These are phyloP conservation scores for Caloboletus firmus DNA, from an alignment of 1,284 basidiomycete species.

Conservation along the genomic window DNA sequence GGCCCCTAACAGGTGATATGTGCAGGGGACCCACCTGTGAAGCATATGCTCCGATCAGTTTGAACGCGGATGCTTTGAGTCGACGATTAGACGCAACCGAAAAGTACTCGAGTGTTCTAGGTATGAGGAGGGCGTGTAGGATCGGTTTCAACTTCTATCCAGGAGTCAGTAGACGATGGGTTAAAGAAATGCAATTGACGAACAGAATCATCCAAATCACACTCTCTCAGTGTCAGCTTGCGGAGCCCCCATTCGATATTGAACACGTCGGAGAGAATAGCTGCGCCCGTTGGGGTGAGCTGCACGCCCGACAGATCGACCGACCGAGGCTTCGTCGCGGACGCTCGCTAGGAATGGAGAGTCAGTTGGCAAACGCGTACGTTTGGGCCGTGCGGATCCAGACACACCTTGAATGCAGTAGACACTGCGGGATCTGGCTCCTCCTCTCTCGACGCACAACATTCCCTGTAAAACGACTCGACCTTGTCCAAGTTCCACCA, in stretches of 20 bases:
- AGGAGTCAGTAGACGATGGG: conserved; percentile 8
- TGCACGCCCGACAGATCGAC: conserved; percentile 79
- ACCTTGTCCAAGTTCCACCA: conserved; percentile 84
- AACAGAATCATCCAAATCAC: conserved; percentile 79
- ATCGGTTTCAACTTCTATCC: conserved; percentile 82
- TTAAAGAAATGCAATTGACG: conserved; percentile 1
- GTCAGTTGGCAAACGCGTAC: conserved; percentile 5
- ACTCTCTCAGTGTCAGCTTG: conserved; percentile 79
- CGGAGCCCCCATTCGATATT: conserved; percentile 87
- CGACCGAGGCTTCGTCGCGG: conserved; percentile 56
- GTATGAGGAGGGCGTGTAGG: conserved; percentile 87
- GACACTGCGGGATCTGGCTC: conserved; percentile 64
- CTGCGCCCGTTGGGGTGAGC: conserved; percentile 67
- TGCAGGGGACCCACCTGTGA: conserved; percentile 30
- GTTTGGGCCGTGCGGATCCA: conserved; percentile 19
- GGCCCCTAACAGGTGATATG: neutral
- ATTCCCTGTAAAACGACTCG: conserved; percentile 78
- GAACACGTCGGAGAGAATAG: conserved; percentile 85
- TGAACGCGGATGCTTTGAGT: conserved; percentile 78
- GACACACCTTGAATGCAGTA: conserved; percentile 60
- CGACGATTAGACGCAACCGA: conserved; percentile 86
- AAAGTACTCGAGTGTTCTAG: conserved; percentile 77
- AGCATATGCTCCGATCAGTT: conserved; percentile 79
- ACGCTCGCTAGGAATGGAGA: conserved; percentile 45
- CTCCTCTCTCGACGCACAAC: conserved; percentile 77